These are phyloP conservation scores for Rhynchosporium graminicola DNA, from an alignment of 2,329 filamentous ascomycete species.

Conservation along the genomic window DNA sequence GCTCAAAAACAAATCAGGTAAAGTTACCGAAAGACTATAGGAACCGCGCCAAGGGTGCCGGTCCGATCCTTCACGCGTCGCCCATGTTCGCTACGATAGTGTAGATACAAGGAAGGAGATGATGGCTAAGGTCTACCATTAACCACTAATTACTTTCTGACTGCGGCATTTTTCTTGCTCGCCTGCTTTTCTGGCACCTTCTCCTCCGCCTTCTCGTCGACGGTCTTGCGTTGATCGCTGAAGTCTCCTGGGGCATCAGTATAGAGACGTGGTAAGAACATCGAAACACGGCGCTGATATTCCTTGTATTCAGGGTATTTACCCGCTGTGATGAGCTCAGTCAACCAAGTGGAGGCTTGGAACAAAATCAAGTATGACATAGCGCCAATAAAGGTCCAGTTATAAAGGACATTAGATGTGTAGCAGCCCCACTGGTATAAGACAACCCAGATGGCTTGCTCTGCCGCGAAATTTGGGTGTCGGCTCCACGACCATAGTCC, in stretches of 20 bases:
- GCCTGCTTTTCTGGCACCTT: neutral
- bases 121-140: neutral
- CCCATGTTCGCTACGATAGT: no score
- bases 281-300: slow-evolving; percentile 81
- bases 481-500: slow-evolving; percentile 87
- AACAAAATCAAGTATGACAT: slow-evolving; percentile 76
- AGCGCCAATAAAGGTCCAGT: slow-evolving; percentile 76
- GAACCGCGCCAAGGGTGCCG: no score
- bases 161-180: neutral
- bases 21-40: no score
- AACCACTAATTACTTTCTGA: slow-evolving; percentile 3
- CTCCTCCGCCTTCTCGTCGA: slow-evolving; percentile 26
- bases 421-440: slow-evolving; percentile 88
- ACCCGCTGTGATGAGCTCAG: slow-evolving; percentile 73
- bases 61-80: no score
- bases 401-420: slow-evolving; percentile 68
- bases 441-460: slow-evolving; percentile 86
- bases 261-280: slow-evolving; percentile 66
- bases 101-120: no score
- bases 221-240: slow-evolving; percentile 32
- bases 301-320: slow-evolving; percentile 89
- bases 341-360: slow-evolving; percentile 85
- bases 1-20: no score
- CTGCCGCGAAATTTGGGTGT: slow-evolving; percentile 93
- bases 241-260: slow-evolving; percentile 35